phyloP scores from a whole-genome alignment of 495 filamentous ascomycete species.

The Hapsidospora chrysogenum region DNA sequence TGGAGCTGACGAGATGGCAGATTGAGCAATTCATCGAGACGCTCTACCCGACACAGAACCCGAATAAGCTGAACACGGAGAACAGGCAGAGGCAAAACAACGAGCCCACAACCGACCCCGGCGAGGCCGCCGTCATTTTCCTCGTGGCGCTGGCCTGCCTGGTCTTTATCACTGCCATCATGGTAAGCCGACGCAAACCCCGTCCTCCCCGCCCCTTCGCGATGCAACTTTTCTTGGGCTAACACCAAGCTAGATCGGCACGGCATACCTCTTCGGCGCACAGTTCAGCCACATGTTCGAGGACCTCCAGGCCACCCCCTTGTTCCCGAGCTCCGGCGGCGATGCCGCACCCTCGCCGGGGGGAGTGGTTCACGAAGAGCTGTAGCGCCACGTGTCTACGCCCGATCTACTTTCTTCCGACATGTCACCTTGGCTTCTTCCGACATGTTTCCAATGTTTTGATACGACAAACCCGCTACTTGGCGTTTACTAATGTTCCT shows the following conservation, averaged over 20 bases:
- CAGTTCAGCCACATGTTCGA: conserved; percentile 31
- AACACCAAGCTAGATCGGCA: conserved; percentile 32
- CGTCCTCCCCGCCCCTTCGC: too few species aligned
- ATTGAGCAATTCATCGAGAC: conserved; percentile 95
- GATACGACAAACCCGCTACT: too few species aligned
- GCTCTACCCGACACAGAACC: conserved; percentile 62
- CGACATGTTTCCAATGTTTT: too few species aligned
- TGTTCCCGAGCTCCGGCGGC: conserved; percentile 8
- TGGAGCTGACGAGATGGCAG: conserved; percentile 24
- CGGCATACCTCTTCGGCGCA: conserved; percentile 51
- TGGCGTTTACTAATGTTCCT: too few species aligned
- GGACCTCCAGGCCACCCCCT: conserved; percentile 4
- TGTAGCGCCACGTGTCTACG: conserved; percentile 19
- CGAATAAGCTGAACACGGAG: conserved; percentile 23
- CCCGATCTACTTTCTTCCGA: too few species aligned
- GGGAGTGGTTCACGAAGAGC: conserved; percentile 18
- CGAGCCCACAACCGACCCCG: conserved; percentile 11
- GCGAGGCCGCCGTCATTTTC: conserved; percentile 20
- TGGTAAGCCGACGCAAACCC: conserved; percentile 16
- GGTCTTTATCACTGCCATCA: conserved; percentile 20
- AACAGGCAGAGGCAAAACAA: conserved; percentile 11
- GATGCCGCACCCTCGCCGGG: too few species aligned
- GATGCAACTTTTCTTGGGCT: not conserved
- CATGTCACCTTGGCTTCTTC: too few species aligned
- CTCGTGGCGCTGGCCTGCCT: conserved; percentile 15